Base-by-base conservation (phyloP, 176 grass and related monocot genomes). In the Ensete ventricosum region DNA sequence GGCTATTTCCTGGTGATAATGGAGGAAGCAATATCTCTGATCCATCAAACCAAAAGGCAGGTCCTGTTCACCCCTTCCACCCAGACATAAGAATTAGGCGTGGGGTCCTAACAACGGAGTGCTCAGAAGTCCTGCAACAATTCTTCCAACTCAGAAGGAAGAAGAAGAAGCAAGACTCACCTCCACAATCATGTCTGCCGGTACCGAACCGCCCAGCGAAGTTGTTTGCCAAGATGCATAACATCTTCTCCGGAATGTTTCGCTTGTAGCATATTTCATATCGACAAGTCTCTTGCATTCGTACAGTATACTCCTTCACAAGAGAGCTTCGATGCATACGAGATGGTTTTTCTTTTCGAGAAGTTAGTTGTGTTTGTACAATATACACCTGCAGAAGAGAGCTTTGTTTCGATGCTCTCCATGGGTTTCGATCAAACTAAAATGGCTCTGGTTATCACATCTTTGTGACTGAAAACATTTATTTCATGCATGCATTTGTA, bases 1-100 rank as follows among this genome's bases (percentile, higher is more conserved):
- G 67, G 48, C 17, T 70, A n/a, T 70, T 70, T 70, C 67, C 67
- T 51, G 67, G 67, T 20, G 57, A 60, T 60, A 53, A 72, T 52
- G 85, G 74, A 16, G 84, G 83, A 75, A 85, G 80, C 76, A 88
- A 77, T 82, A 83, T 76, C 43, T 66, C 83, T 43, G 82, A 88
- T 72, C 67, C 73, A 81, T 50, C 77, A 57, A 84, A 72, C 76
- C 76, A 82, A 54, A 62, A 49, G 1, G 19, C 53, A 0, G 94
- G 94, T 12, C 94, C 90, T 73, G 76, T 98, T 23, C 94, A 98
- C 26, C 94, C 88, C 1, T 98, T 98, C 82, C 94, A 98, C 63
- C 90, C 94, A 1, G 93, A 91, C 34, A 98, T 98, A 91, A 49
- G 48, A n/a, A 70, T 87, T 78, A 87, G 90, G 59, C 88, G 90